These are phyloP conservation scores for Aureobasidium subglaciale DNA, from an alignment of 2,329 filamentous ascomycete species.

Conservation along the genomic window DNA sequence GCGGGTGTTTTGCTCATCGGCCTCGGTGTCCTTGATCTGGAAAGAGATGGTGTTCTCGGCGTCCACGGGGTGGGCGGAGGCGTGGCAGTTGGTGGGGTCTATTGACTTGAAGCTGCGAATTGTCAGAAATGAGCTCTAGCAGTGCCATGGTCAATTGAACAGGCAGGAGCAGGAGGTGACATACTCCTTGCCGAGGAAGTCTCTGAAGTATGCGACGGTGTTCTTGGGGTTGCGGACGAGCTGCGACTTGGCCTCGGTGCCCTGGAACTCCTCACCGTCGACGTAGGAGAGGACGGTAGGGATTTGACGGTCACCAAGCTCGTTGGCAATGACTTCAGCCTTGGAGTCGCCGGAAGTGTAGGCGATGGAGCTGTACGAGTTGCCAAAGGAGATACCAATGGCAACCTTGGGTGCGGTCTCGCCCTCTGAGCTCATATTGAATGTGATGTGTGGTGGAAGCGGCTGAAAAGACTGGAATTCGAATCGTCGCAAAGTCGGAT, in stretches of 20 bases:
- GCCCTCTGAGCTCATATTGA: constrained; percentile 46
- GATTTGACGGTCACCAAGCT: constrained; percentile 97
- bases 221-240: constrained; percentile 87
- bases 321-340: constrained; percentile 96
- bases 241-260: constrained; percentile 89
- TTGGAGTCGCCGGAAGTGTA: constrained; percentile 82
- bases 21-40: constrained; percentile 62
- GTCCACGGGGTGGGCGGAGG: constrained; percentile 82
- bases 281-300: constrained; percentile 91
- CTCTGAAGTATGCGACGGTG: constrained; percentile 91
- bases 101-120: constrained; percentile 77
- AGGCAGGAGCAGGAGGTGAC: too few relatives aligned
- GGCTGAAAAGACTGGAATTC: not conserved
- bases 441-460: constrained; percentile 7
- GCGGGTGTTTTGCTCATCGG: constrained; percentile 54
- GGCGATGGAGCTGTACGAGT: constrained; percentile 96
- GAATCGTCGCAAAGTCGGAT: not conserved
- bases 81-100: constrained; percentile 90
- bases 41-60: constrained; percentile 67
- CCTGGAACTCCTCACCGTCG: constrained; percentile 93
- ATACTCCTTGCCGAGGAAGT: constrained; percentile 90
- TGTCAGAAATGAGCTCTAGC: not conserved
- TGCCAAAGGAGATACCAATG: constrained; percentile 97
- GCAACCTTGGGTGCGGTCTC: constrained; percentile 52
- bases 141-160: too few relatives aligned